Evolutionary conservation across 2,329 filamentous ascomycete genomes (phyloP), one percentile per base, ranked within the genome.

Genomic region (Myotisia sp.): DNA sequence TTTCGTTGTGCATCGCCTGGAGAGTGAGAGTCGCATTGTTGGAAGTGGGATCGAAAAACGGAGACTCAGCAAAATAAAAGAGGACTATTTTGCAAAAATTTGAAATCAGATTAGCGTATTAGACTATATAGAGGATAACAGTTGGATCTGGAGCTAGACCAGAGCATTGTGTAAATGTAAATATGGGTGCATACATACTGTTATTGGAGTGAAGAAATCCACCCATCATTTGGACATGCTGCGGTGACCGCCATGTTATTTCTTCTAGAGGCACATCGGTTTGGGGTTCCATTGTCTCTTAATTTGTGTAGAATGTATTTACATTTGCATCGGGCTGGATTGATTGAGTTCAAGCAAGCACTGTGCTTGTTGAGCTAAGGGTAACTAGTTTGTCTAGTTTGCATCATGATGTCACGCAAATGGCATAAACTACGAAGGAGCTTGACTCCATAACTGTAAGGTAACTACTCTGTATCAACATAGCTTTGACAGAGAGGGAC

Each of bases 1-100:
- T 54, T 40, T 63, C 58, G 39, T 70, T 64, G 42, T 58, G 59
- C 38, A 55, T 61, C 8, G 64, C 60, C 47, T 74, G 70, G 16
- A 61, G 59, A 42, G 67, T 55, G 32, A 71, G 55, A 6, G 70
- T 61, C 41, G 67, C 65, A 53, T 77, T 77, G 52, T 75, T 75
- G 40, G 67, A 72, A 9, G 62, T 65, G 16, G 58, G 54, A 41
- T 77, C 73, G 51, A 73, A 76, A 59, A 74, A 77, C n/a, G 70
- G 70, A 2, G 70, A 74, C 44, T 68, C 62, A 37, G 63, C 62
- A 49, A 78, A 74, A 53, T 77, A 77, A 47, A 68, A 71, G 36
- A 75, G 64, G 27, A 77, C 63, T 71, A 33, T 6, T 10, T 17
- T 20, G n/a, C 18, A 6, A 9, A 7, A n/a, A n/a, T n/a, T n/a